Evolutionary conservation across 148 eudicot genomes (phyloP), one percentile per base, ranked within the genome.

Genomic region (Diospyros kaki): DNA sequence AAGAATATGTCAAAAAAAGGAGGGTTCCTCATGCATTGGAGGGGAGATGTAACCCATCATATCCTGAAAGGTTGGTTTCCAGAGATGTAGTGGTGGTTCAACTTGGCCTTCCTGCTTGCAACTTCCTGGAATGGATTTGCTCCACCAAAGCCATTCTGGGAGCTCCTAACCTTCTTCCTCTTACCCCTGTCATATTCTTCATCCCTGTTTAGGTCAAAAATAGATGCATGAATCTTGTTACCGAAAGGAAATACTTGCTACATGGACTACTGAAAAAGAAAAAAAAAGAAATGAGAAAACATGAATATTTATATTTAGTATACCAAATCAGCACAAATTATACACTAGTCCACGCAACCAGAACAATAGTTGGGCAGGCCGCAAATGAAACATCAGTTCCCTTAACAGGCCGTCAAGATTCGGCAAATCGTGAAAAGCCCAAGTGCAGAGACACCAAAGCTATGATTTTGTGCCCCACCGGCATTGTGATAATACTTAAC

Each of bases 141-240:
- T 69, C 94, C 94, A 10, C 76, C 88, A 67, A 86, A 95, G 5
- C 40, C 70, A 9, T 62, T 66, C 71, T 70, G 83, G 14, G 78
- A 66, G 50, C 9, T 81, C 74, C 89, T 84, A 2, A 90, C 67
- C 88, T 90, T 95, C 83, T 88, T 95, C 77, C 91, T 88, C 84
- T 87, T 93, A 68, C 97, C 99, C 17, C 80, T 77, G 79, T 95
- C 99, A 75, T 95, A 95, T 61, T 90, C 97, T 66, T 93, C 91
- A 76, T 95, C 97, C 98, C 98, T 90, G 89, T n/a, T 43, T 58
- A 78, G 67, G 63, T 70, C 3, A n/a, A 40, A 18, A 78, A 42
- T 28, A 18, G 39, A 69, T 52, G 11, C 44, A 69, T 69, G 15
- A 52, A 44, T 50, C 59, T 48, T 48, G 38, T 51, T 45, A 52